These are phyloP conservation scores for Amborella trichopoda DNA, from an alignment of 164 flowering plant species.

Conservation along the genomic window DNA sequence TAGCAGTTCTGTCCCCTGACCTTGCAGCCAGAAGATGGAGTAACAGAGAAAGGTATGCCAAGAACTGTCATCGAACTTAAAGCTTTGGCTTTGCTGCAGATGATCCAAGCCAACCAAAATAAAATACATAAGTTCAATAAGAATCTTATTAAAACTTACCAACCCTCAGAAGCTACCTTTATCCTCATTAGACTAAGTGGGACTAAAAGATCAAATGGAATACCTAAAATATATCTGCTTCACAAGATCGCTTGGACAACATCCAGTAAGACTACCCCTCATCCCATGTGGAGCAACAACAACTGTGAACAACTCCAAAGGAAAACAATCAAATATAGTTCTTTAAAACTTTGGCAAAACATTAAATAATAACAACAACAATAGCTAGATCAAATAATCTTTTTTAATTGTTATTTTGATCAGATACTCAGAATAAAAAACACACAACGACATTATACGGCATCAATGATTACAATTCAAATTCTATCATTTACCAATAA, in stretches of 20 bases:
- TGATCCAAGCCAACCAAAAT: conserved; percentile 20
- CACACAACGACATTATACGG: too few species aligned
- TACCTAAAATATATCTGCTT: conserved; percentile 76
- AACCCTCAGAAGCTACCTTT: too few species aligned
- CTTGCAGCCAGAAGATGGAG: conserved; percentile 49
- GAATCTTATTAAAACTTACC: too few species aligned
- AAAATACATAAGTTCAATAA: conserved; percentile 4
- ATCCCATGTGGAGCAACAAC: conserved; percentile 93
- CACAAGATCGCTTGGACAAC: conserved; percentile 90
- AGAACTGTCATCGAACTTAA: conserved; percentile 33
- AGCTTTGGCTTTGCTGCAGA: conserved; percentile 40
- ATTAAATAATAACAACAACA: too few species aligned
- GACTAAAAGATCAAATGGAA: neutral
- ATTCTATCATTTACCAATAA: too few species aligned
- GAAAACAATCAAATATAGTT: too few species aligned
- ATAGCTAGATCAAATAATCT: too few species aligned
- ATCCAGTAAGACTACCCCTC: conserved; percentile 79
- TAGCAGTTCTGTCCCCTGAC: conserved; percentile 62
- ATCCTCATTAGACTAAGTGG: too few species aligned
- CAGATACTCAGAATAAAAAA: too few species aligned
- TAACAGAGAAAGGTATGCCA: conserved; percentile 43
- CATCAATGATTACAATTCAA: too few species aligned
- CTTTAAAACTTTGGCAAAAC: too few species aligned
- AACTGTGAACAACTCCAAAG: conserved; percentile 33
- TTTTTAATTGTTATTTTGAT: too few species aligned